A percentile compares a stretch with the other conserved stretches of the same genome.
These are phyloP conservation scores for Suillus hirtellus DNA, from an alignment of 768 basidiomycete species.

Conservation along the genomic window DNA sequence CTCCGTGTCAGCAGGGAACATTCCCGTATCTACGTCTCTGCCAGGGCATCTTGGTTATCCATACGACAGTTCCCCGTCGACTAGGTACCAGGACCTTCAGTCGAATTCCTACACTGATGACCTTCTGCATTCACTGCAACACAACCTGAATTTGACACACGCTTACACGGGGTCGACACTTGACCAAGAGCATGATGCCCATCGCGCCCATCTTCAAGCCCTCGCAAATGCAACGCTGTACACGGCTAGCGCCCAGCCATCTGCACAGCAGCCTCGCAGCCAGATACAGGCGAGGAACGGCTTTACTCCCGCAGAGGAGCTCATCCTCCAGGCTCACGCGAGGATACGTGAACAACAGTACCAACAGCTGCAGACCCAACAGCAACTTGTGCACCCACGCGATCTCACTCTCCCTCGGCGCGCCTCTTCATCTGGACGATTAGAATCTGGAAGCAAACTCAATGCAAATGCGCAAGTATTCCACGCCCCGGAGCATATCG, in stretches of 20 bases:
- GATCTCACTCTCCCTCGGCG: neutral
- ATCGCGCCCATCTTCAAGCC: constrained; percentile 24
- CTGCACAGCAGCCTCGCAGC: constrained; percentile 19
- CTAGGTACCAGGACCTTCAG: constrained; percentile 17
- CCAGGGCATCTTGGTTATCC: constrained; percentile 23
- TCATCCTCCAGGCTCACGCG: constrained; percentile 59
- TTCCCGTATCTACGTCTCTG: constrained; percentile 22
- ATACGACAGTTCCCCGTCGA: constrained; percentile 19
- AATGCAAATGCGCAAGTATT: constrained; percentile 15
- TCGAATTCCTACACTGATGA: constrained; percentile 42
- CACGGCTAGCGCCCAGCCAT: constrained; percentile 13
- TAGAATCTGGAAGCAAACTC: constrained; percentile 11
- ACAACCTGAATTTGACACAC: constrained; percentile 22
- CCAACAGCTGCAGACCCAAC: constrained; percentile 21
- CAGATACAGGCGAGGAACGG: constrained; percentile 47
- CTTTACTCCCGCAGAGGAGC: constrained; percentile 69
- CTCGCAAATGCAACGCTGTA: constrained; percentile 22
- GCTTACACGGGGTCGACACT: constrained; percentile 18
- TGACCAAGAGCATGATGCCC: constrained; percentile 18
- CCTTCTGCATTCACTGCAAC: constrained; percentile 37
- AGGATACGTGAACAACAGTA: constrained; percentile 17
- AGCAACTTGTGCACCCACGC: constrained; percentile 1
- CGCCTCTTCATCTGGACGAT: neutral
- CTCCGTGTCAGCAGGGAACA: constrained; percentile 7
- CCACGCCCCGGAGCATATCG: constrained; percentile 6